These are phyloP conservation scores for Mycena metata DNA, from an alignment of 768 basidiomycete species.

Conservation along the genomic window DNA sequence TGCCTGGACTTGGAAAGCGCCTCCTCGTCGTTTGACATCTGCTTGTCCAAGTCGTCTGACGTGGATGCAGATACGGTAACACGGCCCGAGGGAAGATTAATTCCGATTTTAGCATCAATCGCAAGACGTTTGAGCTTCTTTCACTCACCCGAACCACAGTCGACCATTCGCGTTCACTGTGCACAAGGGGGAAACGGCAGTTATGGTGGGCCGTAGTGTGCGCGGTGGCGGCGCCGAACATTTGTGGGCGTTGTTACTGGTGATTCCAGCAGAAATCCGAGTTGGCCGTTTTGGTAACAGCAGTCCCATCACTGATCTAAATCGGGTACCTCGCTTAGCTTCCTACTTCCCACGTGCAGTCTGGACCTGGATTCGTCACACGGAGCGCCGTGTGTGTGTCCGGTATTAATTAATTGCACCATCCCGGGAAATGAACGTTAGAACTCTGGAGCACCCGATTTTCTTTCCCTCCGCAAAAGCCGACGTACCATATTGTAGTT, in stretches of 20 bases:
- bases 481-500: too few relatives aligned
- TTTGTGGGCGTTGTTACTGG: slow-evolving; percentile 3
- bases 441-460: too few relatives aligned
- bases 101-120: slow-evolving; percentile 35
- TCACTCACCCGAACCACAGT: slow-evolving; percentile 8
- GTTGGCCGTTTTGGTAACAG: slow-evolving; percentile 17
- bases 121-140: slow-evolving; percentile 1
- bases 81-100: slow-evolving; percentile 33
- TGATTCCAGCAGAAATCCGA: neutral
- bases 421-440: too few relatives aligned
- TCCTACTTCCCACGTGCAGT: slow-evolving; percentile 14
- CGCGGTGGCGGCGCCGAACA: neutral
- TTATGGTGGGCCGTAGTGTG: neutral
- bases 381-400: too few relatives aligned
- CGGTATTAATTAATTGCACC: too few relatives aligned
- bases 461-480: too few relatives aligned
- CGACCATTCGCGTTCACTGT: neutral
- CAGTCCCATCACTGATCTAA: slow-evolving; percentile 22
- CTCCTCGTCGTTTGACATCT: slow-evolving; percentile 29
- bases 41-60: slow-evolving; percentile 35
- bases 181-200: neutral
- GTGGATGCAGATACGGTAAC: slow-evolving; percentile 34
- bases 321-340: neutral
- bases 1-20: slow-evolving; percentile 2
- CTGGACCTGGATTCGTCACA: too few relatives aligned